These are phyloP conservation scores for Lasiodiplodia sp. DNA, from an alignment of 2,329 filamentous ascomycete species.

Conservation along the genomic window DNA sequence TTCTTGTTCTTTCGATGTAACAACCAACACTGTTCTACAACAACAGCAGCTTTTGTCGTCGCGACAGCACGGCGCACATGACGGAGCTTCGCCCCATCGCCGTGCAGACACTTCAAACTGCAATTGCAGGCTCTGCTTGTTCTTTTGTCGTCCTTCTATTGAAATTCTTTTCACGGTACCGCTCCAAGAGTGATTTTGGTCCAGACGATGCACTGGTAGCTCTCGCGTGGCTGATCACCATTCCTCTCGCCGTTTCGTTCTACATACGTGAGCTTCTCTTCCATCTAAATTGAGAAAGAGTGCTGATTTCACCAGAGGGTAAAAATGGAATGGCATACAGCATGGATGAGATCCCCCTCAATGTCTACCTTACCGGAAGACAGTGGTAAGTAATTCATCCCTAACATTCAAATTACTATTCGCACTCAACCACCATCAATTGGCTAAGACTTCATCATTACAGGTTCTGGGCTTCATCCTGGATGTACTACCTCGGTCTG, in stretches of 20 bases:
- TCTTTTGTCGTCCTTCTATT: background rate
- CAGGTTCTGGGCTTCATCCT: constrained; percentile 44
- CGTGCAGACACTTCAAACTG: background rate
- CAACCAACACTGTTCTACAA: background rate
- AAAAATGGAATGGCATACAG: constrained; percentile 43
- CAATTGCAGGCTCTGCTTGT: background rate
- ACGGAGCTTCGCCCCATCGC: constrained; percentile 16
- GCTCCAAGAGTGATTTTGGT: constrained; percentile 14
- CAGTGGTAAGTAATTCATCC: constrained; percentile 2
- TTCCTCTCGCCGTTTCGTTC: constrained; percentile 23
- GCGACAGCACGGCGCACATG: constrained; percentile 10
- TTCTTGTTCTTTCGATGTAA: constrained; percentile 4
- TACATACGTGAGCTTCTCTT: constrained; percentile 10
- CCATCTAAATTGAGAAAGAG: background rate
- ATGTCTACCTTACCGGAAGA: background rate
- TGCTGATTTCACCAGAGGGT: constrained; percentile 34
- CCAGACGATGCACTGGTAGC: constrained; percentile 22
- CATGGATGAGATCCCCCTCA: constrained; percentile 13
- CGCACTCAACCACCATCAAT: too few species aligned
- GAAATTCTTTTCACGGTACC: constrained; percentile 8
- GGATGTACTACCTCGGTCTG: constrained; percentile 44
- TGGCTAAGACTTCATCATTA: accelerated
- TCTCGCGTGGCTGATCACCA: background rate
- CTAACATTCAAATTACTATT: background rate
- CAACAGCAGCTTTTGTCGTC: constrained; percentile 1